phyloP scores from a whole-genome alignment of 1,284 basidiomycete genomes.

The Wallemia ichthyophaga region DNA sequence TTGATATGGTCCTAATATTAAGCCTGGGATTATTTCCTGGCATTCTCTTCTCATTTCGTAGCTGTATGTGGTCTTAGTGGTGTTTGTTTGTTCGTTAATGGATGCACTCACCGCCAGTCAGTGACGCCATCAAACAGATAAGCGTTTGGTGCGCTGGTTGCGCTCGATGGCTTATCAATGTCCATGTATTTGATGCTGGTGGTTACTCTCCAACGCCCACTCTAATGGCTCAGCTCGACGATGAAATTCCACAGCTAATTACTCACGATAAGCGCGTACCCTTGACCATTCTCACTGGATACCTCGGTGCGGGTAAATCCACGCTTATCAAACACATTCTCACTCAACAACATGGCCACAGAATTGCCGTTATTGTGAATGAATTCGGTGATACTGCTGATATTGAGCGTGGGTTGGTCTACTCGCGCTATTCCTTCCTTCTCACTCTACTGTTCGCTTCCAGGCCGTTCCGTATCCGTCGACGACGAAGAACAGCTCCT shows the following conservation, averaged over 20 bases:
- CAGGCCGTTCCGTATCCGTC: conserved; percentile 25
- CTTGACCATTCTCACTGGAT: conserved; percentile 66
- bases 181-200: neutral
- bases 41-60: conserved; percentile 86
- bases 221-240: neutral
- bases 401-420: conserved; percentile 16
- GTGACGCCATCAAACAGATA: neutral
- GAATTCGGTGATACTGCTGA: conserved; percentile 51
- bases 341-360: conserved; percentile 65
- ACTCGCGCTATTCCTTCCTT: too few species aligned
- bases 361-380: conserved; percentile 92
- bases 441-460: too few species aligned
- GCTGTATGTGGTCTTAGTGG: conserved; percentile 17
- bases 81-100: neutral
- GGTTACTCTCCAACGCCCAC: neutral
- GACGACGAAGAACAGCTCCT: conserved; percentile 33
- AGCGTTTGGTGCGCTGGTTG: too few species aligned
- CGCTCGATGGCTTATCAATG: too few species aligned
- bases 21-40: conserved; percentile 59
- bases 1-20: conserved; percentile 63
- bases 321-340: conserved; percentile 66
- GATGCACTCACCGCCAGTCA: neutral
- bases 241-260: neutral
- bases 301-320: conserved; percentile 61
- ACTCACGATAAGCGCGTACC: conserved; percentile 25